Base-by-base conservation (phyloP, 768 basidiomycete species). In the Leucogyrophana mollusca region DNA sequence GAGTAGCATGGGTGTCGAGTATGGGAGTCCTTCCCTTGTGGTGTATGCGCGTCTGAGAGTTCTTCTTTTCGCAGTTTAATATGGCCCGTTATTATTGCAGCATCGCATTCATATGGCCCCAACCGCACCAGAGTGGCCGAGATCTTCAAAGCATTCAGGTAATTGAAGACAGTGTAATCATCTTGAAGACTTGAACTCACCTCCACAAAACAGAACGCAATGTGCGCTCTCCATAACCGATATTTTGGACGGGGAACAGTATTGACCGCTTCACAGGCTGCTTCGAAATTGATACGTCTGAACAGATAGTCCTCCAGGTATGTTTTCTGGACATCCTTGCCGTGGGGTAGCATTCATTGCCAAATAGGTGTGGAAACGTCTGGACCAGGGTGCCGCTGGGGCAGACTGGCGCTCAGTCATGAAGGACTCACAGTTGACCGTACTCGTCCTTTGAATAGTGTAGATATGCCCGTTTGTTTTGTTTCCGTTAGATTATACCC, bases 231-330 rank as follows among this genome's bases (percentile, higher is more conserved):
- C 40, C 53, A 45, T 47, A 47, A 23, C 25, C 13, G 27, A 13
- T 30, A n/a, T 30, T 30, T 30, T 30, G 27, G 30, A 18, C 32
- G 16, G 22, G 11, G 21, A 13, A 16, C 20, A 14, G 34, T 30
- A 30, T 47, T 44, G 42, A 34, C 22, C 49, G 50, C 47, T 33
- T 39, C 43, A 43, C 37, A 67, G 61, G 58, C 44, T 65, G 59
- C 53, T 67, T 65, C 59, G 70, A 73, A 56, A 62, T 72, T 42
- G 65, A 69, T 50, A 65, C 67, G 17, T 55, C 61, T 32, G 65
- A 70, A 39, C 52, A 62, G 51, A 61, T 70, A 50, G 60, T 67
- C 21, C 51, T 58, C 14, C 50, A 62, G 60, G 64, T 64, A 46
- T 41, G 64, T 56, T 51, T 30, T 36, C 33, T 46, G 52, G 49